Evolutionary conservation across 2,329 filamentous ascomycete genomes (phyloP).

Genomic region (Fusarium falciforme): DNA sequence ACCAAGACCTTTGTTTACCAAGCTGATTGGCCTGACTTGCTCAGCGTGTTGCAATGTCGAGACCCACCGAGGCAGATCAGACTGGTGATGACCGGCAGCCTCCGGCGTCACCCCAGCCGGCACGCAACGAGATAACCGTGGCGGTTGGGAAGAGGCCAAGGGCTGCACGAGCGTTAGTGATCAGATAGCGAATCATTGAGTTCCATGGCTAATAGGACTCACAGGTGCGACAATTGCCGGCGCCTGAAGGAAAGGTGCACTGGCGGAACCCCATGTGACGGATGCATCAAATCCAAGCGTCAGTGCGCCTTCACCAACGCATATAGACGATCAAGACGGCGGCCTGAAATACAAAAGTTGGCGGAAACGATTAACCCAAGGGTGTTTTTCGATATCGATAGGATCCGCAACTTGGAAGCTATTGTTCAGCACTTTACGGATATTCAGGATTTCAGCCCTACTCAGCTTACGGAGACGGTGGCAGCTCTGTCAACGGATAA

Average conservation of each 20-base stretch:
- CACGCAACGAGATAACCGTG: not conserved
- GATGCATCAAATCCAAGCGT: constrained; percentile 11
- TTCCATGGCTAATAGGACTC: not conserved
- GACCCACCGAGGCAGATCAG: not conserved
- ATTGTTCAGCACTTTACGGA: constrained; percentile 21
- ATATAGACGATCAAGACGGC: constrained; percentile 7
- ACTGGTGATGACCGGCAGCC: not conserved
- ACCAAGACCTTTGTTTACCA: not conserved
- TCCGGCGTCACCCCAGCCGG: not conserved
- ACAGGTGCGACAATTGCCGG: constrained; percentile 23
- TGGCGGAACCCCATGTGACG: constrained; percentile 18
- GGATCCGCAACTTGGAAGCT: constrained; percentile 13
- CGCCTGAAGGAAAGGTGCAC: constrained; percentile 28
- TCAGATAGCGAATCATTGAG: not conserved
- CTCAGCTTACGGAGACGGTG: constrained; percentile 4
- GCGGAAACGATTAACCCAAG: not conserved
- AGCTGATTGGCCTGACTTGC: not conserved
- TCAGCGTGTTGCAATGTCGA: not conserved
- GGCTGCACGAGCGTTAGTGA: not conserved
- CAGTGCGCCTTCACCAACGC: constrained; percentile 18
- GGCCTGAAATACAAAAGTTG: not conserved
- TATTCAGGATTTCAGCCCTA: constrained; percentile 6
- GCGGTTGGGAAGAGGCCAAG: not conserved
- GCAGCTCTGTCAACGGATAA: not conserved
- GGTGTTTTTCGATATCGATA: constrained; percentile 17